Base-by-base conservation (phyloP, 2,329 filamentous ascomycete genomes). In the Alternaria triticina region DNA sequence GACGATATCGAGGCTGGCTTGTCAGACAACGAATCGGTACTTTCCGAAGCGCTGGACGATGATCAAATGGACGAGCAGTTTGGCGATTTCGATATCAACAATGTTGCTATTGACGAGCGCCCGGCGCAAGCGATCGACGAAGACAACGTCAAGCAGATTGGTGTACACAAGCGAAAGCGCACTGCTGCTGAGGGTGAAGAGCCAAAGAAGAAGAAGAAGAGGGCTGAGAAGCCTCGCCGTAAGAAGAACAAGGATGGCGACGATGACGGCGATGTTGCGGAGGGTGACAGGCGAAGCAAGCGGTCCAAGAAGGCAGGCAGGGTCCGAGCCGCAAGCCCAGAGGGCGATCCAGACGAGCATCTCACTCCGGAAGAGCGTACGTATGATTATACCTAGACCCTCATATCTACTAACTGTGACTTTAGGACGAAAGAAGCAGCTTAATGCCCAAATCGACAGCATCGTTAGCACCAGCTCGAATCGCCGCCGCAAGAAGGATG, bases 401-500 rank as follows among this genome's bases (percentile, higher is more conserved):
- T 8, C 20, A 30, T 44, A 17, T 12, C n/a, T 57, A 47, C 69
- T 74, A 54, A 75, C 54, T 61, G 59, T 13, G 12, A 17, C 20
- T 60, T 47, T 70, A 89, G 87, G 86, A 72, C 89, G 94, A 71
- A 90, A 91, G 72, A 87, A 92, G 70, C 94, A 93, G 20, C 89
- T 99, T 57, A 93, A 97, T 74, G 88, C 90, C 70, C 91, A 92
- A 59, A 93, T 98, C 83, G 93, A 97, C 79, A 92, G 92, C 60
- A 94, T 94, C 1, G 85, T 97, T 72, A 96, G 96, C 83, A 92
- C 92, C 71, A 89, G 91, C 59, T 93, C 92, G 73, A 86, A 90
- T 67, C 86, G 91, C 70, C 82, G 83, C 81, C 88, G 87, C 67
- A 95, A 93, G 85, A 93, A 93, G 84, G 92, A 94, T 77, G 94